These are phyloP conservation scores for Fusarium nanum DNA, from an alignment of 2,329 filamentous ascomycete species.

Conservation along the genomic window DNA sequence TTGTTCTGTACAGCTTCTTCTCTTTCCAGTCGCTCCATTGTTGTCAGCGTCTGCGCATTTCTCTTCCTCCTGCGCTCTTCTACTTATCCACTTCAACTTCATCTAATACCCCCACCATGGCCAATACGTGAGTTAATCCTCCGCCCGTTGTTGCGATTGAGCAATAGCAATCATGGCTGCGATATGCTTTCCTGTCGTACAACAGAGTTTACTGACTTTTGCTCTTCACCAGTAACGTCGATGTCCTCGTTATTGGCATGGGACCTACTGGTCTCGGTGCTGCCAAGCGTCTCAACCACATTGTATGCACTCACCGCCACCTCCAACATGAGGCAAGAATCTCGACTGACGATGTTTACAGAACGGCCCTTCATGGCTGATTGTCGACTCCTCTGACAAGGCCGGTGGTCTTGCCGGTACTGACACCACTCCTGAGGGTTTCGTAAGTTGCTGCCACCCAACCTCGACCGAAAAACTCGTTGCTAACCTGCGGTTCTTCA, in stretches of 20 bases:
- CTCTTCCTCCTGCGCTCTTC: slow-evolving; percentile 25
- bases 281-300: slow-evolving; percentile 96
- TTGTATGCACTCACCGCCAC: slow-evolving; percentile 71
- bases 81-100: slow-evolving; percentile 28
- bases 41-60: slow-evolving; percentile 38
- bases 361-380: slow-evolving; percentile 95
- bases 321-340: slow-evolving; percentile 40
- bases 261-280: slow-evolving; percentile 97
- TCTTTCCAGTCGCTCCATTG: slow-evolving; percentile 32
- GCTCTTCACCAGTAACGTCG: slow-evolving; percentile 75
- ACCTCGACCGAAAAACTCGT: slow-evolving; percentile 8
- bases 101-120: slow-evolving; percentile 52
- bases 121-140: slow-evolving; percentile 53
- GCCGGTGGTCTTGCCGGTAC: slow-evolving; percentile 96
- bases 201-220: slow-evolving; percentile 33
- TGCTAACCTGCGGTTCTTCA: slow-evolving; percentile 53
- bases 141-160: slow-evolving; percentile 19
- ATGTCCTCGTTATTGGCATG: slow-evolving; percentile 97
- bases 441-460: slow-evolving; percentile 74
- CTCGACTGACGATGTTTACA: slow-evolving; percentile 55
- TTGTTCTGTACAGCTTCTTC: slow-evolving; percentile 46
- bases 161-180: slow-evolving; percentile 5
- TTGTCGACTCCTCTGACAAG: slow-evolving; percentile 90
- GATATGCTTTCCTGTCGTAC: neutral
- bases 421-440: slow-evolving; percentile 94